Evolutionary conservation across 179 eudicot species (phyloP).

Genomic region (Heliamphora pulchella): DNA sequence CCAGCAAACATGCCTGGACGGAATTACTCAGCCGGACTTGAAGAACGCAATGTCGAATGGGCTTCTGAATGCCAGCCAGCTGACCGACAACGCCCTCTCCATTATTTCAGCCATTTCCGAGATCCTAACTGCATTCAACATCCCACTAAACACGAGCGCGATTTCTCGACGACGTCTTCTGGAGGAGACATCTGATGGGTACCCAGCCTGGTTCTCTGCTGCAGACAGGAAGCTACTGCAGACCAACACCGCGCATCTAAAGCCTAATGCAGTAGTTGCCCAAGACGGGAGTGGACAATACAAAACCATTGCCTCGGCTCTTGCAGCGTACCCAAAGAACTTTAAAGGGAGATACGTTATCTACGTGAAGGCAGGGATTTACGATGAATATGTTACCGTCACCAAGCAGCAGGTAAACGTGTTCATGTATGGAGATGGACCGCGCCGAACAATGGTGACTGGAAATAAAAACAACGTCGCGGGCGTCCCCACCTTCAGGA

Average conservation of each 20-base stretch:
- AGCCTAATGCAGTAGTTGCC: slow-evolving; percentile 54
- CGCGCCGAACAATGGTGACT: slow-evolving; percentile 45
- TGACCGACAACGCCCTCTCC: slow-evolving; percentile 51
- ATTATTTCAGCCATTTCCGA: slow-evolving; percentile 30
- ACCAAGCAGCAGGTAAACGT: slow-evolving; percentile 36
- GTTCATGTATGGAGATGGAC: slow-evolving; percentile 83
- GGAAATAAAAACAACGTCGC: slow-evolving; percentile 27
- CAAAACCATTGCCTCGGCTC: slow-evolving; percentile 45
- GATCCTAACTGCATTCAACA: slow-evolving; percentile 31
- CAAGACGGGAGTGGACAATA: slow-evolving; percentile 63
- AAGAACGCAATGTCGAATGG: slow-evolving; percentile 23
- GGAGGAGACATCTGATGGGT: slow-evolving; percentile 9
- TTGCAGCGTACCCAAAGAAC: slow-evolving; percentile 51
- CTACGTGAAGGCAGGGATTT: slow-evolving; percentile 63
- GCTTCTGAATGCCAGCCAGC: slow-evolving; percentile 31
- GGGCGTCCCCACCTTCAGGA: slow-evolving; percentile 34
- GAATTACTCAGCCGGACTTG: slow-evolving; percentile 25
- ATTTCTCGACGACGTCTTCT: slow-evolving; percentile 23
- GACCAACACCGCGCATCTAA: slow-evolving; percentile 5
- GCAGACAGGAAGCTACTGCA: slow-evolving; percentile 42
- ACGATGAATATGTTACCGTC: slow-evolving; percentile 43
- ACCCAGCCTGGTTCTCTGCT: slow-evolving; percentile 47
- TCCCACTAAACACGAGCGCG: slow-evolving; percentile 23
- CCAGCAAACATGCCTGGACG: slow-evolving; percentile 56
- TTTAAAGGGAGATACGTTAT: slow-evolving; percentile 45